phyloP scores from a whole-genome alignment of 1,284 basidiomycete species.

The Boletus mariae region DNA sequence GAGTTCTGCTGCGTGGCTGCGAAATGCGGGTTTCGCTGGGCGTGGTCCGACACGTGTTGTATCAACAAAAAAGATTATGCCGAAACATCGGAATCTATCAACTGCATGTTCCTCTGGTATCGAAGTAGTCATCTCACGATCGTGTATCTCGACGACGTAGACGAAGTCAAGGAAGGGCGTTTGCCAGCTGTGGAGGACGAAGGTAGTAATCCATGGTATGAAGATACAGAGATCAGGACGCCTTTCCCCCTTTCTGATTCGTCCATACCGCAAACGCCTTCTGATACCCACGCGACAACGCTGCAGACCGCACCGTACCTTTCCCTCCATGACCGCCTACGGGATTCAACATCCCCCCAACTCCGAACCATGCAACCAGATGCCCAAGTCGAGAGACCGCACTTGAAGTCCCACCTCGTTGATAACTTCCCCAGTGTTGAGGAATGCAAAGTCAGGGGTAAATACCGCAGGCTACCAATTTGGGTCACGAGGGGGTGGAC shows the following conservation, averaged over 20 bases:
- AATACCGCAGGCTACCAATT: slow-evolving; percentile 7
- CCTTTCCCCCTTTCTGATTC: slow-evolving; percentile 5
- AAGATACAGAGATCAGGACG: slow-evolving; percentile 18
- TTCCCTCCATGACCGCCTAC: slow-evolving; percentile 13
- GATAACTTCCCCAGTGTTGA: slow-evolving; percentile 6
- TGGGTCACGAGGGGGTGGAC: slow-evolving; percentile 31
- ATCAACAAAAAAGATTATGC: slow-evolving; percentile 19
- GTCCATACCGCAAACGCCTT: background rate
- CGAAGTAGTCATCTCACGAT: slow-evolving; percentile 19
- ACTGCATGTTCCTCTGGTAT: slow-evolving; percentile 28
- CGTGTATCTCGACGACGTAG: slow-evolving; percentile 26
- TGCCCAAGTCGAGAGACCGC: slow-evolving; percentile 18
- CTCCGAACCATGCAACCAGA: slow-evolving; percentile 16
- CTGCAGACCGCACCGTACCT: background rate
- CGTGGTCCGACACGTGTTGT: slow-evolving; percentile 27
- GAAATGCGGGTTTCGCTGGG: slow-evolving; percentile 24
- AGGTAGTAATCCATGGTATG: slow-evolving; percentile 13
- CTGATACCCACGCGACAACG: slow-evolving; percentile 3
- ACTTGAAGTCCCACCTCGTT: slow-evolving; percentile 11
- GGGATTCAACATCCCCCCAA: background rate
- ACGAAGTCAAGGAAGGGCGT: slow-evolving; percentile 14
- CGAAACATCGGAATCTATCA: slow-evolving; percentile 23
- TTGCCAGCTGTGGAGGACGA: slow-evolving; percentile 2
- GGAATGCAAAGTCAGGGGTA: background rate
- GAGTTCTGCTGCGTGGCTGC: slow-evolving; percentile 21